Conservation (phyloP, 148 eudicot species). For the Rhododendron williamsianum region DNA sequence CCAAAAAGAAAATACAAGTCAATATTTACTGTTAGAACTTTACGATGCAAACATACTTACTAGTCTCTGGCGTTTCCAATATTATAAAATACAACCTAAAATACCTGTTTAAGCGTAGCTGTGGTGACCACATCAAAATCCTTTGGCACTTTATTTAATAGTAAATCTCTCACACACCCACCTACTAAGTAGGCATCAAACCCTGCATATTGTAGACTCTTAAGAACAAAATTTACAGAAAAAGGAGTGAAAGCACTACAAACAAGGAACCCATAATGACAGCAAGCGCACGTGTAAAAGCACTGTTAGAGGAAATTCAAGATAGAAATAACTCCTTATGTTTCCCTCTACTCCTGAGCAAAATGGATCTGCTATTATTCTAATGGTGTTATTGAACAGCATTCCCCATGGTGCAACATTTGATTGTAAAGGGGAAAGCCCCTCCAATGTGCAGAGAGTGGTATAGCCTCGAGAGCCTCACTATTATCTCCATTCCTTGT, state of each 20-base stretch:
- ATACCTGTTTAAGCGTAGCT: slow-evolving; percentile 65
- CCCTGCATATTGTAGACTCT: slow-evolving; percentile 46
- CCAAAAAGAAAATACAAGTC: neutral
- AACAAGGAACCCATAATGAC: neutral
- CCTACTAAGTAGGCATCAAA: slow-evolving; percentile 87
- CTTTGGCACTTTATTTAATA: slow-evolving; percentile 68
- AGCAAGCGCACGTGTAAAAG: neutral
- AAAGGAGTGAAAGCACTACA: neutral
- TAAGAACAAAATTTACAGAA: neutral
- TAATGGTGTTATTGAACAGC: neutral
- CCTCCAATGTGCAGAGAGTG: neutral
- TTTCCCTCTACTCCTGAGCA: neutral
- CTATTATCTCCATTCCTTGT: neutral
- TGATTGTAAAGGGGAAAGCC: neutral
- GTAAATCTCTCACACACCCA: slow-evolving; percentile 94
- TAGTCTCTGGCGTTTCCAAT: neutral
- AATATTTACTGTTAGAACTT: neutral
- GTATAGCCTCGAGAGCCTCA: neutral
- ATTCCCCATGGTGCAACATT: neutral
- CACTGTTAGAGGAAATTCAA: neutral
- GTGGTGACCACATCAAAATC: slow-evolving; percentile 94
- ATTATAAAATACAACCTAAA: neutral
- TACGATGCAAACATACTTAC: neutral
- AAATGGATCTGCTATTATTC: neutral
- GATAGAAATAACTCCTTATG: neutral